phyloP scores from a whole-genome alignment of 2,329 filamentous ascomycete species.

The Exophiala sp. region DNA sequence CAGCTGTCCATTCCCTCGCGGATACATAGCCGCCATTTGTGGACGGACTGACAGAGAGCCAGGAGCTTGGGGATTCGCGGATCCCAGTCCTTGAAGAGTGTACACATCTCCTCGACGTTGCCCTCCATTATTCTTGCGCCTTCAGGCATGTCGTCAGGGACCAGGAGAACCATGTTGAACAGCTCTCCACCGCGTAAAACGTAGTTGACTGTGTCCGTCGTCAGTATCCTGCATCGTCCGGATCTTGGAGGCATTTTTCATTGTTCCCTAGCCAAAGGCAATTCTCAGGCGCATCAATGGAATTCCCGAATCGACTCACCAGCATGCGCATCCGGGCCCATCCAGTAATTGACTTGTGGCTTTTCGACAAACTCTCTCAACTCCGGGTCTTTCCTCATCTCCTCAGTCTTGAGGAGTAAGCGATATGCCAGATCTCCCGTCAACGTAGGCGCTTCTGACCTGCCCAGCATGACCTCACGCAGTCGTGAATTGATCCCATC shows the following conservation, averaged over 20 bases:
- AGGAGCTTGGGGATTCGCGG: constrained; percentile 30
- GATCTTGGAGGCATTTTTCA: too few relatives aligned
- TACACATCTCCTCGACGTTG: constrained; percentile 34
- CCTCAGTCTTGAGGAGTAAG: constrained; percentile 33
- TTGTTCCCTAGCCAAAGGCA: too few relatives aligned
- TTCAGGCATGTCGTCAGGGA: constrained; percentile 40
- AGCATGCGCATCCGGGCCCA: constrained; percentile 44
- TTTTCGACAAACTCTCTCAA: constrained; percentile 42
- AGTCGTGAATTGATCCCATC: constrained; percentile 31
- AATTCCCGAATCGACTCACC: too few relatives aligned
- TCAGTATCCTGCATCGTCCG: too few relatives aligned
- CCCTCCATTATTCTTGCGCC: constrained; percentile 25
- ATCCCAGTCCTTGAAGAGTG: constrained; percentile 33
- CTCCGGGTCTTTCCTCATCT: constrained; percentile 46
- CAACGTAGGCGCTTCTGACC: constrained; percentile 27
- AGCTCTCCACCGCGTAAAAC: constrained; percentile 39
- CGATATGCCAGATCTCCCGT: constrained; percentile 40
- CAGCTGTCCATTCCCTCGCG: constrained; percentile 17
- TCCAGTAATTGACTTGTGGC: constrained; percentile 51
- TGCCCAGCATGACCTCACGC: constrained; percentile 25
- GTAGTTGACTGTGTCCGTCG: constrained; percentile 34
- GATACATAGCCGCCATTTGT: constrained; percentile 39
- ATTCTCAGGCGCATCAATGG: too few relatives aligned
- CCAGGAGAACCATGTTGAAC: constrained; percentile 42
- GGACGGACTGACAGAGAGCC: constrained; percentile 21